A percentile compares a stretch with the other conserved stretches of the same genome.
These are phyloP conservation scores for Berkeleyomyces rouxiae DNA, from an alignment of 2,329 filamentous ascomycete genomes.

Conservation along the genomic window DNA sequence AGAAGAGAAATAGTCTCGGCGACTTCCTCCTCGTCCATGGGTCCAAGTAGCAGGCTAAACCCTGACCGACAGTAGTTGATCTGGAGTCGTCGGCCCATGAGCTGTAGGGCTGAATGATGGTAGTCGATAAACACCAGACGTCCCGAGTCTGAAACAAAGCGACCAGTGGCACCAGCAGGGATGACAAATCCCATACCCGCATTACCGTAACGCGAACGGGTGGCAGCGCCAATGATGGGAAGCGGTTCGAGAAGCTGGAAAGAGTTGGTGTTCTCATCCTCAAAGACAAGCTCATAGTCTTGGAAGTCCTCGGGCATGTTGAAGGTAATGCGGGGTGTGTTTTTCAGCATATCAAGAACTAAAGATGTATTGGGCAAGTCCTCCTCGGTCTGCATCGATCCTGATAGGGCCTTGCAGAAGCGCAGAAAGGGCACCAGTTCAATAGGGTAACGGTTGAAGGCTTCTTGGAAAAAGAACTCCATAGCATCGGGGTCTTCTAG, in stretches of 20 bases:
- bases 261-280: conserved; percentile 72
- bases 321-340: conserved; percentile 61
- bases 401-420: conserved; percentile 22
- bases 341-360: conserved; percentile 48
- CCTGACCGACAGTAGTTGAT: conserved; percentile 44
- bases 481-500: conserved; percentile 39
- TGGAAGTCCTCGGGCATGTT: conserved; percentile 54
- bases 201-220: conserved; percentile 13
- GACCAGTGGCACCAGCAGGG: conserved; percentile 47
- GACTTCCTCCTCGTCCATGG: conserved; percentile 42
- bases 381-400: conserved; percentile 17
- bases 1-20: conserved; percentile 61
- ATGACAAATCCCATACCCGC: conserved; percentile 42
- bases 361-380: conserved; percentile 16
- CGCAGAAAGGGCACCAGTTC: conserved; percentile 24
- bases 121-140: conserved; percentile 64
- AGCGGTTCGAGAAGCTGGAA: conserved; percentile 52
- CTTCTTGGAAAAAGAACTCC: conserved; percentile 17
- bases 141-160: conserved; percentile 61
- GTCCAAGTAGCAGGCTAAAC: conserved; percentile 35
- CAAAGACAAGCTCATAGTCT: conserved; percentile 60
- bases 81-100: conserved; percentile 61
- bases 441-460: conserved; percentile 20
- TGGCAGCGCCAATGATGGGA: conserved; percentile 36
- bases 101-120: conserved; percentile 60